Evolutionary conservation across 768 basidiomycete species (phyloP), one percentile per base, ranked within the genome.

Genomic region (Boletus subparvulus): DNA sequence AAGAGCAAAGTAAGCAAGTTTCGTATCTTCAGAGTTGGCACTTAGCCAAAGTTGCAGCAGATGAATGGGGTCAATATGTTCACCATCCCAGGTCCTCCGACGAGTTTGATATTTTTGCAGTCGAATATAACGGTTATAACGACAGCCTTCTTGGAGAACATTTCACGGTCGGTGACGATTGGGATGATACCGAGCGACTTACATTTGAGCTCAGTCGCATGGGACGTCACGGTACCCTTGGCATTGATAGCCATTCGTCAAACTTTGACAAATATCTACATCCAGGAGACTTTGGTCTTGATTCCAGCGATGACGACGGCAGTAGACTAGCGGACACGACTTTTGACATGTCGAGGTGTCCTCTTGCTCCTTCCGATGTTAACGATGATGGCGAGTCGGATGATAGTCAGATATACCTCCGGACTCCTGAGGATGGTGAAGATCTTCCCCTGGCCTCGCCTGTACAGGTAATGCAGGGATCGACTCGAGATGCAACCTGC

Each of bases 301-400:
- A 57, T 28, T 50, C 6, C 19, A 26, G 44, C 26, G 44, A 60
- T 30, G 53, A 61, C 6, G 50, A 63, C 42, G 24, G 21, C 19
- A 24, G 30, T 19, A 50, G 52, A 36, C 16, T 57, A 33, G 59
- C 50, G 3, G 58, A 70, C 21, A 52, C 36, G 32, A 26, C 60
- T 26, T 64, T 70, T 39, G 62, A 72, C 33, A 45, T 59, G 28
- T 65, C 60, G 28, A 58, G 55, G 19, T 58, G 50, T 50, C 64
- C 66, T 24, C 59, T 61, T 42, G 35, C 39, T 16, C 67, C 70
- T 32, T 67, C 54, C 1, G 70, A 72, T 48, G 62, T 68, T 5
- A 62, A 59, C 9, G 70, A 70, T 9, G 66, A 70, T 19, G 70
- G 62, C 35, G 65, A 61, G 11, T 73, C 70, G 13, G 70, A 68